These are phyloP conservation scores for Phytophthora quininea DNA, from an alignment of 352 stramenopile genomes.

Conservation along the genomic window DNA sequence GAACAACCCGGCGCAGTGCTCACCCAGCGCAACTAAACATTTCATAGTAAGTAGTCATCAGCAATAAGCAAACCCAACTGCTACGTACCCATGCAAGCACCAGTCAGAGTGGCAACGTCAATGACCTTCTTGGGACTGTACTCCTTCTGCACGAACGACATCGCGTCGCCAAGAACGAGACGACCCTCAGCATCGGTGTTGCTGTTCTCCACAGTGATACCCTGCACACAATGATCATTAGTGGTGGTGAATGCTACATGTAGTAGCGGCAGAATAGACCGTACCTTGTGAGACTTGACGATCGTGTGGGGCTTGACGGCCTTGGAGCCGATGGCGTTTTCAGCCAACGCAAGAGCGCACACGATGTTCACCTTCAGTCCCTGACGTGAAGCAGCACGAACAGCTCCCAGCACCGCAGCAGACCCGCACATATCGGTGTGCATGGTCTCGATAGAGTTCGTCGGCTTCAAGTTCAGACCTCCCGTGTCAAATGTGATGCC, in stretches of 20 bases:
- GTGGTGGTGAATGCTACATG: not conserved
- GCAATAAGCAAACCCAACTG: not conserved
- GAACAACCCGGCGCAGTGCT: conserved; percentile 92
- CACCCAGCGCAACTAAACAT: conserved; percentile 76
- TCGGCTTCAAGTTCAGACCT: conserved; percentile 95
- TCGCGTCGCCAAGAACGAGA: conserved; percentile 89
- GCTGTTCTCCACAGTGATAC: conserved; percentile 91
- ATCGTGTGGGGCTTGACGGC: conserved; percentile 88
- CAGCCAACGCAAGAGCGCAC: conserved; percentile 73
- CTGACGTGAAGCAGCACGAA: conserved; percentile 72
- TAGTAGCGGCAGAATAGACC: not conserved
- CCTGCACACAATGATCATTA: conserved; percentile 22
- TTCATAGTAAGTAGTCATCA: not conserved
- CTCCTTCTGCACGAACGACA: conserved; percentile 89
- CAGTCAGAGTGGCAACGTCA: conserved; percentile 94
- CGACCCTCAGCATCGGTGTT: conserved; percentile 94
- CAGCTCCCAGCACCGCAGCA: conserved; percentile 82
- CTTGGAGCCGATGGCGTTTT: conserved; percentile 89
- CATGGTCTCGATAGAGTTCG: conserved; percentile 91
- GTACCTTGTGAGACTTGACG: conserved; percentile 86
- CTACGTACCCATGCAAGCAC: conserved; percentile 79
- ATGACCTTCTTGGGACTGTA: conserved; percentile 93
- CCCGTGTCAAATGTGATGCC: conserved; percentile 95
- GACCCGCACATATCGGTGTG: conserved; percentile 93
- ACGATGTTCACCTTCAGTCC: conserved; percentile 86